Evolutionary conservation across 495 filamentous ascomycete species (phyloP).

Genomic region (Halenospora varia): DNA sequence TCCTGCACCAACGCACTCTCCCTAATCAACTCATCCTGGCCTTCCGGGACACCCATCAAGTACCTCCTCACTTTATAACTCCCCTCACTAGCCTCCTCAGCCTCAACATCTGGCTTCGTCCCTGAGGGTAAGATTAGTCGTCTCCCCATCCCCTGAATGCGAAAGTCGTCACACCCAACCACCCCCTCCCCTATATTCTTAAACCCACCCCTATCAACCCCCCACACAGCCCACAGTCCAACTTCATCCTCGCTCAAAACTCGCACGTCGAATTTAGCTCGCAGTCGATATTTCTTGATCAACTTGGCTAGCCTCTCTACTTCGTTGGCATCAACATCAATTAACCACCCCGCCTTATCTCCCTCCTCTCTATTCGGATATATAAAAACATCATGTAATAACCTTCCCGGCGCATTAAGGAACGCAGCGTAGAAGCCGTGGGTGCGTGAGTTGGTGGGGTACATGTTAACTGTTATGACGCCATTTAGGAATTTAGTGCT

Average conservation of each 20-base stretch:
- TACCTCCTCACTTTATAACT: constrained; percentile 69
- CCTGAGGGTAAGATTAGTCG: constrained; percentile 47
- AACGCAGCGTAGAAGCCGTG: constrained; percentile 73
- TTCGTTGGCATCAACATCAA: constrained; percentile 75
- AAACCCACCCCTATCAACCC: constrained; percentile 25
- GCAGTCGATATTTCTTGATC: constrained; percentile 77
- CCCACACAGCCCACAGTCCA: constrained; percentile 67
- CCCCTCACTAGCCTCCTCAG: constrained; percentile 27
- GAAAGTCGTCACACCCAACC: constrained; percentile 52
- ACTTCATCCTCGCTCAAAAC: constrained; percentile 59
- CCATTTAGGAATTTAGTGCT: constrained; percentile 84
- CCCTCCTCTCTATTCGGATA: constrained; percentile 49
- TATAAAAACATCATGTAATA: constrained; percentile 87
- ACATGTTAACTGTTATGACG: constrained; percentile 73
- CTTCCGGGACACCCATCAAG: constrained; percentile 77
- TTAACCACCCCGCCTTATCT: constrained; percentile 56
- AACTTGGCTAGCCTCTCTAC: constrained; percentile 59
- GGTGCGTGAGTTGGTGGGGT: constrained; percentile 28
- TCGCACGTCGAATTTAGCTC: constrained; percentile 68
- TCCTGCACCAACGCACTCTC: constrained; percentile 74
- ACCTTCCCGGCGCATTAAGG: constrained; percentile 76
- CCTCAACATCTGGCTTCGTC: constrained; percentile 18
- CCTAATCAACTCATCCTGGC: constrained; percentile 67
- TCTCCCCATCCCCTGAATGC: constrained; percentile 66
- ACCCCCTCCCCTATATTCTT: constrained; percentile 20